Base-by-base conservation (phyloP, 2,329 filamentous ascomycete species). In the Colletotrichum acutatum region DNA sequence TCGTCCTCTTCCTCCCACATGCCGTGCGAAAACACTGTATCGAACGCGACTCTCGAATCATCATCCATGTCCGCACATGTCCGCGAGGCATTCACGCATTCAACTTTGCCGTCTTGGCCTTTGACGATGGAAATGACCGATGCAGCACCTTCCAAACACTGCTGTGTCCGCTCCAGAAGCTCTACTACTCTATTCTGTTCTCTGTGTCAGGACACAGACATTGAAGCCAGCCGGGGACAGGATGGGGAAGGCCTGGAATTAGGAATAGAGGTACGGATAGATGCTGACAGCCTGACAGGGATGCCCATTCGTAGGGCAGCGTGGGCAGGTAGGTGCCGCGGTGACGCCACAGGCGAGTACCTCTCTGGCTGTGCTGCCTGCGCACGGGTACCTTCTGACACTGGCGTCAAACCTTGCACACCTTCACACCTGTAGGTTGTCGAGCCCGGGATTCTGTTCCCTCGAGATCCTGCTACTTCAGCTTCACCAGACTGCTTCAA, bases 331-430 rank as follows among this genome's bases (percentile, higher is more conserved):
- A 11, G n/a, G 57, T 16, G 37, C 9, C 34, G 52, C 32, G 22
- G 53, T 65, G 66, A 70, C 66, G 66, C 53, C 65, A 70, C 46
- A 16, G 4, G n/a, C 46, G 65, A 24, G 60, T 70, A 61, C 49
- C 26, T 26, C 19, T 61, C 34, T 56, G 42, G 66, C 60, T 37
- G 49, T 52, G 66, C 60, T 71, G 56, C 34, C 66, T 61, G 56
- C 66, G 71, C 71, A 73, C 71, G 66, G 66, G 46, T 70, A 73
- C 71, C 61, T 61, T 71, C 60, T 71, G 71, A 73, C 66, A 71
- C 71, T 66, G 71, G 66, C n/a, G 66, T 57, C 66, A 53, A 63
- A 73, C 71, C 66, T 70, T 61, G 59, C 66, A 6, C 46, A 52
- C 49, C 64, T 49, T 49, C 42, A 49, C 42, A 14, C 12, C 16